A percentile compares a stretch with the other conserved stretches of the same genome.
phyloP scores from a whole-genome alignment of 108 stramenopile genomes.

The Fistulifera solaris region DNA sequence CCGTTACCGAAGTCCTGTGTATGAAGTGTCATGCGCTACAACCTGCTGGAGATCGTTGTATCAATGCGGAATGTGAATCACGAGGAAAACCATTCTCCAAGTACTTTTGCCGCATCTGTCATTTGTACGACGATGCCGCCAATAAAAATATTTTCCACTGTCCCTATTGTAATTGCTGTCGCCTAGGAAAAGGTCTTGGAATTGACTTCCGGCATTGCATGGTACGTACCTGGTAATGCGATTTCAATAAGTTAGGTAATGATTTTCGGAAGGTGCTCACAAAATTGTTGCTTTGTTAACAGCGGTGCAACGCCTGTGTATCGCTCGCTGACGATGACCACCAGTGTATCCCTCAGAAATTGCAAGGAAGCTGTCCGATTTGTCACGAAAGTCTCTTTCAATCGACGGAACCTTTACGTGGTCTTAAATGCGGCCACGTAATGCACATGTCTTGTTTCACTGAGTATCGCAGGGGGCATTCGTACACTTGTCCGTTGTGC shows the following conservation, averaged over 20 bases:
- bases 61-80: slow-evolving; percentile 62
- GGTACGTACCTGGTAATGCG: slow-evolving; percentile 7
- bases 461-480: slow-evolving; percentile 45
- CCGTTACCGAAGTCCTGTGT: slow-evolving; percentile 84
- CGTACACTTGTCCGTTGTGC: slow-evolving; percentile 79
- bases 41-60: slow-evolving; percentile 66
- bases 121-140: slow-evolving; percentile 78
- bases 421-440: slow-evolving; percentile 89
- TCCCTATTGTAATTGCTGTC: slow-evolving; percentile 91
- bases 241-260: too few species aligned
- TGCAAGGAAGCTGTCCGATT: slow-evolving; percentile 91
- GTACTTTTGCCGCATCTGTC: slow-evolving; percentile 84
- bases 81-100: slow-evolving; percentile 60
- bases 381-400: slow-evolving; percentile 85
- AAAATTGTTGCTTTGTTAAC: too few species aligned
- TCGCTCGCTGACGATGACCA: slow-evolving; percentile 65
- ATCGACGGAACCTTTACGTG: slow-evolving; percentile 77
- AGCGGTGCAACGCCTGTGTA: slow-evolving; percentile 93
- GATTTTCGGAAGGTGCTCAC: too few species aligned
- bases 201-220: slow-evolving; percentile 96
- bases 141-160: slow-evolving; percentile 77
- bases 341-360: slow-evolving; percentile 85
- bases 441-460: slow-evolving; percentile 91
- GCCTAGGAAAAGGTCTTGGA: slow-evolving; percentile 84
- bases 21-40: slow-evolving; percentile 85